Conservation (phyloP, 768 basidiomycete genomes). For the Lactifluus pinguis region DNA sequence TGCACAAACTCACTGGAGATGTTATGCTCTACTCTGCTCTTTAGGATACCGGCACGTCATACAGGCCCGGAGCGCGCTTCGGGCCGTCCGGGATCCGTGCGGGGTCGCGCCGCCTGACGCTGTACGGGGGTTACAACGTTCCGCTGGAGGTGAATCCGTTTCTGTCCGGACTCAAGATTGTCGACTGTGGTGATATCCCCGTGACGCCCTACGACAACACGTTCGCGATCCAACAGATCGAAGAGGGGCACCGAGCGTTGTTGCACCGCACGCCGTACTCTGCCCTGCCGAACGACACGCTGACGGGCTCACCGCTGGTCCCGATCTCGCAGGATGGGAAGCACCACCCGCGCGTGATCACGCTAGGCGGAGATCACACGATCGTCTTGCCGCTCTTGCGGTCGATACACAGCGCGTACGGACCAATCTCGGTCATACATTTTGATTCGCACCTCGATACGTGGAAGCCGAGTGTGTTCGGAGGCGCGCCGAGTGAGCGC, state of each 20-base stretch:
- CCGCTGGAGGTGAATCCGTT: constrained; percentile 69
- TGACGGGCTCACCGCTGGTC: constrained; percentile 46
- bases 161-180: constrained; percentile 53
- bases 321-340: constrained; percentile 62
- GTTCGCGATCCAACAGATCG: constrained; percentile 65
- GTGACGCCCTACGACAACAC: constrained; percentile 75
- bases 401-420: constrained; percentile 69
- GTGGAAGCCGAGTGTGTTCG: constrained; percentile 69
- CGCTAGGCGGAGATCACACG: constrained; percentile 84
- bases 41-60: constrained; percentile 66
- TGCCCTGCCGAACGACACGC: constrained; percentile 51
- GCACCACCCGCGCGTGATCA: constrained; percentile 70
- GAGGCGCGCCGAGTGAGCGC: constrained; percentile 60
- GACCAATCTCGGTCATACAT: constrained; percentile 74
- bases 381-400: constrained; percentile 61
- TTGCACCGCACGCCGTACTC: constrained; percentile 57
- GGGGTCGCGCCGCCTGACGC: constrained; percentile 64
- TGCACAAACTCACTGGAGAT: not conserved
- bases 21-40: too few species aligned
- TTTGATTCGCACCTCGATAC: constrained; percentile 83
- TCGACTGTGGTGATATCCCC: constrained; percentile 73
- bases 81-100: constrained; percentile 79
- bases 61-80: constrained; percentile 77
- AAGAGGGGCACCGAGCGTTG: constrained; percentile 59
- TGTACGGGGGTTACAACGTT: constrained; percentile 75